Conservation (phyloP, 257 asterid species). For the Forsythia viridissima region DNA sequence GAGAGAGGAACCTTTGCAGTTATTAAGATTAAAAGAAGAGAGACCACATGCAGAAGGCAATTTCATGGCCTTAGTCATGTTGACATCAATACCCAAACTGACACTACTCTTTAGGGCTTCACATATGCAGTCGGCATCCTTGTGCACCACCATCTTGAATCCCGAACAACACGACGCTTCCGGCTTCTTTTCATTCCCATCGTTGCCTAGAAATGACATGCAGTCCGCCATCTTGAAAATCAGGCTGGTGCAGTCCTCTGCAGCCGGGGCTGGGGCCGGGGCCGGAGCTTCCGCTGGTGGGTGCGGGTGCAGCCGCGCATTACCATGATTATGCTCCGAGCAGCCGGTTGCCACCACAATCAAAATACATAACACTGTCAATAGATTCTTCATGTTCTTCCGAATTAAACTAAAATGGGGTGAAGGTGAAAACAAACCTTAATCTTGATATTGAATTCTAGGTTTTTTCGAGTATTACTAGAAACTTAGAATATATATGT, state of each 20-base stretch:
- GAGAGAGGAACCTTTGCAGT: constrained; percentile 19
- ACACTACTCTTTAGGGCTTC: neutral
- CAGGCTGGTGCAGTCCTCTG: constrained; percentile 20
- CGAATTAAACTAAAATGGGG: neutral
- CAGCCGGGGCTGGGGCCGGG: neutral
- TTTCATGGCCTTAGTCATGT: constrained; percentile 25
- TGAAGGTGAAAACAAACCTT: neutral
- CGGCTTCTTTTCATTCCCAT: constrained; percentile 23
- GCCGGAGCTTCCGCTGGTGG: neutral
- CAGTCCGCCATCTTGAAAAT: constrained; percentile 21
- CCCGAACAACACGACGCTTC: constrained; percentile 22
- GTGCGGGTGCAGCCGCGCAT: neutral
- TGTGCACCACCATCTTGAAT: neutral
- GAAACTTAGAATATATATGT: no score
- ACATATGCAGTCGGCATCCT: constrained; percentile 25
- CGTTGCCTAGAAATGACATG: constrained; percentile 14
- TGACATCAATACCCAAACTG: constrained; percentile 18
- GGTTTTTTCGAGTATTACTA: neutral
- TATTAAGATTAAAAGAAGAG: neutral
- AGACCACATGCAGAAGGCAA: constrained; percentile 27
- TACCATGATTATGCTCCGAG: neutral
- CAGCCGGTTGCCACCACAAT: neutral
- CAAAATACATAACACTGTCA: neutral
- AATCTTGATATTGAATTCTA: neutral
- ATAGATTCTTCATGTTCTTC: neutral